Evolutionary conservation across 352 stramenopile genomes (phyloP).

Genomic region (Phytophthora sp.): DNA sequence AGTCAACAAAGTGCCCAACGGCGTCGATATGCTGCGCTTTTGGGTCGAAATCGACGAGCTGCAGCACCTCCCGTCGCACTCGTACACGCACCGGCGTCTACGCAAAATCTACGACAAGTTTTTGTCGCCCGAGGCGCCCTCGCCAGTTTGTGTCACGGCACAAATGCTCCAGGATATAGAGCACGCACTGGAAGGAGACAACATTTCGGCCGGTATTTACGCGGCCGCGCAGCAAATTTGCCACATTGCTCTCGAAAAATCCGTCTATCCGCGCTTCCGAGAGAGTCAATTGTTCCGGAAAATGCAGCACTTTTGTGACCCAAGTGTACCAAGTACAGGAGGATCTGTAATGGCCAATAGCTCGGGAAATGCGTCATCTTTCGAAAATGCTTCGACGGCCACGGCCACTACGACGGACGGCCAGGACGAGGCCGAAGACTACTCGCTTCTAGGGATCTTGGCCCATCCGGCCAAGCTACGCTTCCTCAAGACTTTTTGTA

Average conservation of each 20-base stretch:
- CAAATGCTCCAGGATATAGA: constrained; percentile 79
- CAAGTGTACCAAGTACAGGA: constrained; percentile 24
- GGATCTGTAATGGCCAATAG: neutral
- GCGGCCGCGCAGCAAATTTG: constrained; percentile 69
- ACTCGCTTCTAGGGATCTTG: constrained; percentile 66
- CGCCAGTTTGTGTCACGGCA: constrained; percentile 74
- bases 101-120: constrained; percentile 91
- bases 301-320: constrained; percentile 78
- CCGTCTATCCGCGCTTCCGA: constrained; percentile 77
- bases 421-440: constrained; percentile 50
- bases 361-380: constrained; percentile 2
- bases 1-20: constrained; percentile 58
- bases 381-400: constrained; percentile 25
- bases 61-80: constrained; percentile 73
- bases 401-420: constrained; percentile 26
- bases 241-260: constrained; percentile 69
- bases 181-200: constrained; percentile 60
- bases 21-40: constrained; percentile 73
- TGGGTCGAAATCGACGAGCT: constrained; percentile 86
- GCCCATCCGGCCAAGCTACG: constrained; percentile 75
- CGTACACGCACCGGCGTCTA: constrained; percentile 80
- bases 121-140: constrained; percentile 67
- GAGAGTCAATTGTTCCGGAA: constrained; percentile 80
- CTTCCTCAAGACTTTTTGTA: constrained; percentile 89
- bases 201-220: constrained; percentile 78